These are phyloP conservation scores for Exidia glandulosa DNA, from an alignment of 768 basidiomycete species.

Conservation along the genomic window DNA sequence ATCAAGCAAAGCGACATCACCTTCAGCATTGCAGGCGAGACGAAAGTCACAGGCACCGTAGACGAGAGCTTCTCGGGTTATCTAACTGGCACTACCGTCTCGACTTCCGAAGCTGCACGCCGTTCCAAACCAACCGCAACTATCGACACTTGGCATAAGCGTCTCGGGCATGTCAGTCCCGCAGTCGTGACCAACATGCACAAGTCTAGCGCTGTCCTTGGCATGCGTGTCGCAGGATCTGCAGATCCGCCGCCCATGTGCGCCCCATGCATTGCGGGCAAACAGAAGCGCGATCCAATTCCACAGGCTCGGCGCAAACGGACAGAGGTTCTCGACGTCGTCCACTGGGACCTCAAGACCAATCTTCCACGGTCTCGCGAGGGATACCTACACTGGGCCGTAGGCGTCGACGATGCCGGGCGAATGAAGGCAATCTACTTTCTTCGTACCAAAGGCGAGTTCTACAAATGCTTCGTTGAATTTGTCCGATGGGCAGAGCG, in stretches of 20 bases:
- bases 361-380: neutral
- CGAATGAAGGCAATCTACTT: neutral
- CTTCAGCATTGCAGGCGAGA: neutral
- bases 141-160: conserved; percentile 15
- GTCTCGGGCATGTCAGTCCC: conserved; percentile 16
- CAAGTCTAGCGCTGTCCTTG: conserved; percentile 3
- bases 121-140: neutral
- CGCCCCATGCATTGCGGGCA: conserved; percentile 26
- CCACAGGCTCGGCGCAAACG: conserved; percentile 16
- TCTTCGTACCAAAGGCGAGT: neutral
- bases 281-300: conserved; percentile 24
- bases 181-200: conserved; percentile 9
- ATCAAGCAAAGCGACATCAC: neutral
- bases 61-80: conserved; percentile 1
- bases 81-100: neutral
- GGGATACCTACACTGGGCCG: neutral
- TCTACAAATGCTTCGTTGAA: neutral
- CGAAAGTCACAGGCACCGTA: conserved; percentile 7
- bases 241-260: conserved; percentile 16
- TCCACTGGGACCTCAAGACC: conserved; percentile 8
- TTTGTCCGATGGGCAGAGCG: neutral
- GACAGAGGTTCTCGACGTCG: conserved; percentile 12
- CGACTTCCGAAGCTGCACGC: neutral
- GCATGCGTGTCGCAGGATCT: conserved; percentile 16
- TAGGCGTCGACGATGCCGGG: neutral